Conservation (phyloP, 768 basidiomycete genomes). For the Gymnopilus dilepis region DNA sequence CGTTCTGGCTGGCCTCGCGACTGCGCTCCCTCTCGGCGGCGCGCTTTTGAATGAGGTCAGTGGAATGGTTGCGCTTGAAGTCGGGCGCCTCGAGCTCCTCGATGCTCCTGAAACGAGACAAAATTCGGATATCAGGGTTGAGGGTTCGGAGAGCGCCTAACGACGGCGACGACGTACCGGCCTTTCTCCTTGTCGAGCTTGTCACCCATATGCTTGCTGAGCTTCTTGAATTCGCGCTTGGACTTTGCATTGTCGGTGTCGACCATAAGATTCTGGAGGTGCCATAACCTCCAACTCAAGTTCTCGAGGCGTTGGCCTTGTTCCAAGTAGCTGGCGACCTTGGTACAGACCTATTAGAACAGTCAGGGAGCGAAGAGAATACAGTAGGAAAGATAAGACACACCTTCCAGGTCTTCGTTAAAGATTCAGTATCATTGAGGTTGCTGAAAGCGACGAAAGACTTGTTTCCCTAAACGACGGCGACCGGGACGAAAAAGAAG, state of each 20-base stretch:
- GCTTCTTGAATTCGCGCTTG: constrained; percentile 89
- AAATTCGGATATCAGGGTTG: constrained; percentile 34
- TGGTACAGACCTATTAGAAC: constrained; percentile 74
- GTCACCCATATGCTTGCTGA: constrained; percentile 88
- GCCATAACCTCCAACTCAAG: constrained; percentile 92
- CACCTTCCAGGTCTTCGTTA: constrained; percentile 93
- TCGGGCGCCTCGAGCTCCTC: constrained; percentile 85
- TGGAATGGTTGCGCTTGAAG: constrained; percentile 79
- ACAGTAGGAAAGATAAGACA: constrained; percentile 22
- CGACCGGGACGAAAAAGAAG: constrained; percentile 21
- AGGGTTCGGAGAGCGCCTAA: constrained; percentile 33
- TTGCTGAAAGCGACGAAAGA: constrained; percentile 94
- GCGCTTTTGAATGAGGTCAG: constrained; percentile 80
- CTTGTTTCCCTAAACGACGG: constrained; percentile 79
- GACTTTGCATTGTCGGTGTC: constrained; percentile 89
- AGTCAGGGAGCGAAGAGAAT: constrained; percentile 6
- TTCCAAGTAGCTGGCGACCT: constrained; percentile 89
- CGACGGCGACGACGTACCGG: constrained; percentile 66
- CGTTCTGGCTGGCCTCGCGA: constrained; percentile 69
- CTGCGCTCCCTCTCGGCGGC: constrained; percentile 83
- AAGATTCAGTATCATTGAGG: constrained; percentile 80
- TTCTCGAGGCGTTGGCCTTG: constrained; percentile 92
- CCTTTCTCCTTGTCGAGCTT: constrained; percentile 94
- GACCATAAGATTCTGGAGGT: constrained; percentile 90
- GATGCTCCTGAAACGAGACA: constrained; percentile 62